phyloP scores from a whole-genome alignment of 1,139 yeast species.

The Suhomyces yuchorum region DNA sequence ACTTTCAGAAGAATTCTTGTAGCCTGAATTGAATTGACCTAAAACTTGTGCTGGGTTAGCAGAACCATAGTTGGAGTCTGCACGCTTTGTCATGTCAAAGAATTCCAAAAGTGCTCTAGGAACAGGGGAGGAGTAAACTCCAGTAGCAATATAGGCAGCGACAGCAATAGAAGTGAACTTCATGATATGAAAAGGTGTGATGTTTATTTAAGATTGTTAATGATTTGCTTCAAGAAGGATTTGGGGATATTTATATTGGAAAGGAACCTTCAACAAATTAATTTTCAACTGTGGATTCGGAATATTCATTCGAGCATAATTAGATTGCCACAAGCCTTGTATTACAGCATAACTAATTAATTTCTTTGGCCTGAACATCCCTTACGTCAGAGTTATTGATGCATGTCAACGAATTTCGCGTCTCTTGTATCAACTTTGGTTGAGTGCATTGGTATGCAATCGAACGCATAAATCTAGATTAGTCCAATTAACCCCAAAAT shows the following conservation, averaged over 20 bases:
- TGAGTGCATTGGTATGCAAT: neutral
- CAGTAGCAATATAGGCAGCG: slow-evolving; percentile 4
- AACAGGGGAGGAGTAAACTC: slow-evolving; percentile 9
- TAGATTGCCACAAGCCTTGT: neutral
- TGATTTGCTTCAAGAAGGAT: no score
- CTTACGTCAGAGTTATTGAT: neutral
- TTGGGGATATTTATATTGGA: neutral
- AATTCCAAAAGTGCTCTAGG: slow-evolving; percentile 2
- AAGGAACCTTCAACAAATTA: no score
- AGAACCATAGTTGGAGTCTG: neutral
- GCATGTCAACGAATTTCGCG: neutral
- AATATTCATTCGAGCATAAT: neutral
- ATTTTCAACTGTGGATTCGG: neutral
- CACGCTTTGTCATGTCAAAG: neutral
- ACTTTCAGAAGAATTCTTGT: neutral
- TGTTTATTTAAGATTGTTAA: no score
- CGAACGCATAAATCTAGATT: neutral
- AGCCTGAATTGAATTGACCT: neutral
- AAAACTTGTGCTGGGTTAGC: neutral
- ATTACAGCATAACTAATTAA: neutral
- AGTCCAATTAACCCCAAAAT: neutral
- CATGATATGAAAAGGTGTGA: no score
- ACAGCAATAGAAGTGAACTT: slow-evolving; percentile 4
- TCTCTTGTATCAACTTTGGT: neutral
- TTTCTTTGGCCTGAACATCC: neutral